Evolutionary conservation across 2,329 filamentous ascomycete species (phyloP).

Genomic region (Botrytis galanthina): DNA sequence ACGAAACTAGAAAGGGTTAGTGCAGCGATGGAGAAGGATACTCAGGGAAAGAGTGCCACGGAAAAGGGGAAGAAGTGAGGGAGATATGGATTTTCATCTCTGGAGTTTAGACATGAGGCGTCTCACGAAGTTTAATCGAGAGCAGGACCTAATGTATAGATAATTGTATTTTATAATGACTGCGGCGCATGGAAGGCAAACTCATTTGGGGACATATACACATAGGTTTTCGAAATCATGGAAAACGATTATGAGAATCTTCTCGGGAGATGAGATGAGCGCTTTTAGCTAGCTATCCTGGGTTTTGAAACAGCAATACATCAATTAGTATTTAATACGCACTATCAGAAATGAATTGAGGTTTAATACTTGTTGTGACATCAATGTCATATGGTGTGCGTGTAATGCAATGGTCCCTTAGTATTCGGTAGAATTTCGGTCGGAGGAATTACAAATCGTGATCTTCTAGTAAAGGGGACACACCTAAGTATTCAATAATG

Average conservation of each 20-base stretch:
- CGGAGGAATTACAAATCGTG: neutral
- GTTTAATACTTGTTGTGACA: neutral
- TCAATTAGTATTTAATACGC: neutral
- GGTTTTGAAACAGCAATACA: neutral
- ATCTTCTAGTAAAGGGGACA: neutral
- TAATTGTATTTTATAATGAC: constrained; percentile 3
- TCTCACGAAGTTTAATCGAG: neutral
- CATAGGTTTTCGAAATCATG: neutral
- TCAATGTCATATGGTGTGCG: neutral
- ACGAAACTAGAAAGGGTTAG: constrained; percentile 3
- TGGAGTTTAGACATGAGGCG: neutral
- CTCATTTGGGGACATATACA: neutral
- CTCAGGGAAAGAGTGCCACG: neutral
- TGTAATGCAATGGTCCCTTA: neutral
- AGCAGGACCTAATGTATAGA: neutral
- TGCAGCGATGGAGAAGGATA: neutral
- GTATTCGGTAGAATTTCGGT: neutral
- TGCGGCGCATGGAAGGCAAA: neutral
- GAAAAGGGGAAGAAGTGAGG: constrained; percentile 17
- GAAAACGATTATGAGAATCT: neutral
- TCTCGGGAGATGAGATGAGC: neutral
- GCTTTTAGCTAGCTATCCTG: neutral
- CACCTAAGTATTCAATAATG: neutral
- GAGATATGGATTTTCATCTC: neutral
- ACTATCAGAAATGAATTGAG: neutral